These are phyloP conservation scores for Trametes elegans DNA, from an alignment of 768 basidiomycete species.

Conservation along the genomic window DNA sequence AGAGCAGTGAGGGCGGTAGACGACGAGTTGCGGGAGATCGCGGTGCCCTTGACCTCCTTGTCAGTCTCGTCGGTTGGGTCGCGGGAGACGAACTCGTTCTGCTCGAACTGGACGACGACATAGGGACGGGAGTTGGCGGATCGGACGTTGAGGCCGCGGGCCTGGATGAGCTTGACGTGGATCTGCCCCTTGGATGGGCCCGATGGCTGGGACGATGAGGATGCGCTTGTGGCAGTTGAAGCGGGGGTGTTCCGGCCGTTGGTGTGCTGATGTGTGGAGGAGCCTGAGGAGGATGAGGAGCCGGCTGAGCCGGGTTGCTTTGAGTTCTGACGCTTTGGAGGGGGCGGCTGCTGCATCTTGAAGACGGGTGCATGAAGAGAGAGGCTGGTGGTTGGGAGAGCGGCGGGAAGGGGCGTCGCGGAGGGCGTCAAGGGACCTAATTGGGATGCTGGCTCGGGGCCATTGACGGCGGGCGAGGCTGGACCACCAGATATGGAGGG, in stretches of 20 bases:
- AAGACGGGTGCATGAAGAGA: conserved; percentile 86
- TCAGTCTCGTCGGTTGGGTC: conserved; percentile 84
- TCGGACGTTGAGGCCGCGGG: conserved; percentile 75
- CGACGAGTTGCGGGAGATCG: conserved; percentile 60
- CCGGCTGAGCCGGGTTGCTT: conserved; percentile 27
- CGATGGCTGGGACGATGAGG: conserved; percentile 24
- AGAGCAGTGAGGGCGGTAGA: conserved; percentile 66
- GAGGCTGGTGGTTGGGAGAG: conserved; percentile 57
- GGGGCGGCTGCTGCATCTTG: conserved; percentile 69
- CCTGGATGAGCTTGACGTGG: conserved; percentile 94
- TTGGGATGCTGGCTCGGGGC: conserved; percentile 36
- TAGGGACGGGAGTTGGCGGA: conserved; percentile 73
- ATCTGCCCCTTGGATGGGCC: conserved; percentile 68
- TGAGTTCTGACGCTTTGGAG: conserved; percentile 35
- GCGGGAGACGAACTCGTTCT: conserved; percentile 95
- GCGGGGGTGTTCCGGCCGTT: conserved; percentile 19
- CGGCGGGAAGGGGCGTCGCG: conserved; percentile 35
- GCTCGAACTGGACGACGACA: conserved; percentile 97
- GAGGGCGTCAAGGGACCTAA: conserved; percentile 42
- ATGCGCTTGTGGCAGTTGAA: conserved; percentile 25
- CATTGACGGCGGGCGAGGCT: conserved; percentile 41
- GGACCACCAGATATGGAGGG: conserved; percentile 23
- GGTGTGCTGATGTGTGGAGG: conserved; percentile 15
- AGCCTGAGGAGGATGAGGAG: conserved; percentile 30
- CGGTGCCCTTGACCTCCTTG: conserved; percentile 85